Evolutionary conservation across 2,329 filamentous ascomycete species (phyloP).

Genomic region (Penicillium sp.): DNA sequence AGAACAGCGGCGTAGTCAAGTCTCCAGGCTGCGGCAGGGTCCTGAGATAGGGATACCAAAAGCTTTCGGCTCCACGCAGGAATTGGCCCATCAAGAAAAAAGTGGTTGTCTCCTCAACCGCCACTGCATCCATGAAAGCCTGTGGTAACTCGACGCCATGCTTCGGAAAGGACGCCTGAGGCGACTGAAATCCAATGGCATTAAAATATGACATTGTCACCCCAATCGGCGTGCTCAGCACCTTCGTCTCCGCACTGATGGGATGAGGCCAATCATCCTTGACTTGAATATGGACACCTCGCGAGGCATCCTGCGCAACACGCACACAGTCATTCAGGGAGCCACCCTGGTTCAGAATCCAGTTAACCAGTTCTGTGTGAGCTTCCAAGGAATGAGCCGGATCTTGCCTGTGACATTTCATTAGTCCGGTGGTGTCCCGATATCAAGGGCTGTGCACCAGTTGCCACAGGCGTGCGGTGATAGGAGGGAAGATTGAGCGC

Average conservation of each 20-base stretch:
- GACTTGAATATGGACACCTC: constrained; percentile 34
- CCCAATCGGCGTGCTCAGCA: constrained; percentile 31
- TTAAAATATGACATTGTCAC: constrained; percentile 37
- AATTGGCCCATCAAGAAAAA: constrained; percentile 67
- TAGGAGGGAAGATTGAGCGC: constrained; percentile 10
- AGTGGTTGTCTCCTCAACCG: constrained; percentile 57
- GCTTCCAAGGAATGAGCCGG: constrained; percentile 15
- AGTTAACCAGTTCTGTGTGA: constrained; percentile 28
- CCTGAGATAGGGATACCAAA: constrained; percentile 63
- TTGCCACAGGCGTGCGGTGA: neutral
- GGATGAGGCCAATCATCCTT: constrained; percentile 20
- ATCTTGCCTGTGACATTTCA: neutral
- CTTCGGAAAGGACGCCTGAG: constrained; percentile 19
- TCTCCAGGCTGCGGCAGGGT: constrained; percentile 59
- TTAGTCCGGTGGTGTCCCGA: neutral
- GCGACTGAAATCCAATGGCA: constrained; percentile 22
- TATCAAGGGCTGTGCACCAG: too few species aligned
- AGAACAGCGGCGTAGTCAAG: constrained; percentile 59
- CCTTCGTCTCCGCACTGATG: constrained; percentile 27
- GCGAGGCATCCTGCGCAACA: constrained; percentile 28
- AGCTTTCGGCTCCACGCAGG: constrained; percentile 52
- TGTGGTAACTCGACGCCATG: constrained; percentile 43
- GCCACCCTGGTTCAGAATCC: constrained; percentile 30
- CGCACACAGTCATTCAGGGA: constrained; percentile 28
- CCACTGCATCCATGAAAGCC: constrained; percentile 46